Conservation (phyloP, 2,329 filamentous ascomycete species). For the Cladosporium velox region DNA sequence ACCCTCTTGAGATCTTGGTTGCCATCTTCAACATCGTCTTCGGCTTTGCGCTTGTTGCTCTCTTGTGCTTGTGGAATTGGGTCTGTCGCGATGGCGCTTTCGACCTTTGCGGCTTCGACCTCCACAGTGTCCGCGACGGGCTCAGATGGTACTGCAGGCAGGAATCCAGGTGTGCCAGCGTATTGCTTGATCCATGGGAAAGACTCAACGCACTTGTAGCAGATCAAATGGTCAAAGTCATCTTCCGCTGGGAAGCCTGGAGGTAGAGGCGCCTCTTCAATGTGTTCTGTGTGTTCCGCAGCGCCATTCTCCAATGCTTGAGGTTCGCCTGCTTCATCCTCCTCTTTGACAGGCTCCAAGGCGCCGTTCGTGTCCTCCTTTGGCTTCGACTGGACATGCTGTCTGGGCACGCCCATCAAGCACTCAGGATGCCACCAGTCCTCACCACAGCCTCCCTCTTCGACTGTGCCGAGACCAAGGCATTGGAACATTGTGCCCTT, state of each 20-base stretch:
- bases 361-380: constrained; percentile 24
- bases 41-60: constrained; percentile 49
- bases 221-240: constrained; percentile 85
- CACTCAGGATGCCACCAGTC: constrained; percentile 98
- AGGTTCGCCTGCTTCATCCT: constrained; percentile 39
- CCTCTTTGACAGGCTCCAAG: constrained; percentile 35
- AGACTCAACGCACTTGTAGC: constrained; percentile 88
- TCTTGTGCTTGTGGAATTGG: background rate
- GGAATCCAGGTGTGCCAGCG: constrained; percentile 75
- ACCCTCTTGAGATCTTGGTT: constrained; percentile 33
- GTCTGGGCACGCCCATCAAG: constrained; percentile 74
- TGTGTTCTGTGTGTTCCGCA: constrained; percentile 56
- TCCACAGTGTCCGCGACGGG: background rate
- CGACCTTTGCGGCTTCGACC: background rate
- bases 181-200: constrained; percentile 92
- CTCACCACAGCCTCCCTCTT: constrained; percentile 88
- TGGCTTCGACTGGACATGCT: constrained; percentile 51
- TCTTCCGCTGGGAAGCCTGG: constrained; percentile 87
- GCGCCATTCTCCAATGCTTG: constrained; percentile 28
- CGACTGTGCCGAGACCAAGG: constrained; percentile 74
- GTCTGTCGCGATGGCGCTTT: background rate
- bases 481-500: constrained; percentile 99
- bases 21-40: constrained; percentile 38
- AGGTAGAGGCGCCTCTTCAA: constrained; percentile 66
- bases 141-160: constrained; percentile 65